A percentile compares a stretch with the other conserved stretches of the same genome.
Conservation (phyloP, 805 yeast genomes). For the Wickerhamomyces kurtzmanii region DNA sequence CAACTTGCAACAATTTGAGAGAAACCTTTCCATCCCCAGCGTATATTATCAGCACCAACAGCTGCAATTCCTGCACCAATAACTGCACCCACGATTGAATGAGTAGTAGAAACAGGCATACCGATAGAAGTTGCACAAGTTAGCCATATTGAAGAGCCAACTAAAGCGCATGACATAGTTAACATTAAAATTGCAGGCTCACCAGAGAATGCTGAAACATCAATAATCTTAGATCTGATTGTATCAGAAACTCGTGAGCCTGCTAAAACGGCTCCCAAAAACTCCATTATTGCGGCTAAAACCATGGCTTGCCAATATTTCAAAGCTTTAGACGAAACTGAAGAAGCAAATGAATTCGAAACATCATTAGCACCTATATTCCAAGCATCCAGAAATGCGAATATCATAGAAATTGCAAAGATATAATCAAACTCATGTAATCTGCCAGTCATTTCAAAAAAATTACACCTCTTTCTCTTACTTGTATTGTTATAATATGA, state of each 20-base stretch:
- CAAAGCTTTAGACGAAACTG: conserved; percentile 61
- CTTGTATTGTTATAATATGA: no score
- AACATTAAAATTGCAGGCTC: conserved; percentile 69
- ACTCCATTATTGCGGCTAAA: conserved; percentile 61
- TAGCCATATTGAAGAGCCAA: conserved; percentile 67
- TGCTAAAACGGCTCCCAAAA: conserved; percentile 64
- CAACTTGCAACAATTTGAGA: conserved; percentile 69
- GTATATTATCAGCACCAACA: conserved; percentile 46
- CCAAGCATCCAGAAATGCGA: conserved; percentile 72
- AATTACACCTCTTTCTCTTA: no score
- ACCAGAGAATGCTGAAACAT: conserved; percentile 33
- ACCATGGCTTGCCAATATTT: conserved; percentile 72
- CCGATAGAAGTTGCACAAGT: conserved; percentile 57
- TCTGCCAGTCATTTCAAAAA: no score
- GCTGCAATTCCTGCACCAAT: conserved; percentile 73
- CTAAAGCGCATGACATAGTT: conserved; percentile 65
- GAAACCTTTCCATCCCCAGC: conserved; percentile 74
- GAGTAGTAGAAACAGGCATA: conserved; percentile 78
- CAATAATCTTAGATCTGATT: conserved; percentile 54
- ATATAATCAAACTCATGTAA: conserved; percentile 56
- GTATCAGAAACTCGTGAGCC: conserved; percentile 72
- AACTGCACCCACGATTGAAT: conserved; percentile 67
- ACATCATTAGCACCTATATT: conserved; percentile 80
- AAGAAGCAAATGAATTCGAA: conserved; percentile 71
- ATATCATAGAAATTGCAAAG: conserved; percentile 58